Evolutionary conservation across 1,139 yeast genomes (phyloP), one percentile per base, ranked within the genome.

Genomic region (Blastobotrys ciferrii): DNA sequence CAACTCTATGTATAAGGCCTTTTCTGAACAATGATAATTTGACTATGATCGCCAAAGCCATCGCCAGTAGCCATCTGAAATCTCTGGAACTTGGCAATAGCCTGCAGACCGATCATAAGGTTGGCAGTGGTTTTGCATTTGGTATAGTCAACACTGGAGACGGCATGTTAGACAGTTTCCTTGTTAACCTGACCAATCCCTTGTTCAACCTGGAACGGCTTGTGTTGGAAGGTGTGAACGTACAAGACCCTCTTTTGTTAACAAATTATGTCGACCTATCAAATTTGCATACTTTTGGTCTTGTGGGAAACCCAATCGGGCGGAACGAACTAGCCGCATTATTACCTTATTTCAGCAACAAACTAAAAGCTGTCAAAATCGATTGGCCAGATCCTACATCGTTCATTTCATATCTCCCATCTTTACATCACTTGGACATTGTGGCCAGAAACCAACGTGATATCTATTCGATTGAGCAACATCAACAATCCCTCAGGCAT

Each of bases 71-170:
- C n/a, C 52, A 28, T n/a, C 49, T 37, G 19, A 28, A 37, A 42
- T 51, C 48, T 25, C 40, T 58, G 17, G 55, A 50, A 35, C 43
- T 58, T 14, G 59, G 59, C 3, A 46, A 54, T 15, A 49, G 53
- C 25, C 23, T 54, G 4, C n/a, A n/a, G n/a, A 45, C 44, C 35
- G 45, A 38, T 3, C 59, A 54, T 17, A 51, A 50, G 35, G 55
- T 51, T 2, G 57, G 58, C 15, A 56, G 58, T 32, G 59, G 58
- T n/a, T 57, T 53, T 42, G 54, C 60, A n/a, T 57, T 57, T 51
- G 58, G 60, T 2, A 48, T 57, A 3, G 41, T 57, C 43, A 50
- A 53, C 37, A 48, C 49, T 13, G 39, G 43, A 18, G 46, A 39
- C 3, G 47, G 58, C 2, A 54, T 55, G 23, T 57, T 57, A 41